Base-by-base conservation (phyloP, 371 early-diverging fungal genomes). In the Mucor indicus region DNA sequence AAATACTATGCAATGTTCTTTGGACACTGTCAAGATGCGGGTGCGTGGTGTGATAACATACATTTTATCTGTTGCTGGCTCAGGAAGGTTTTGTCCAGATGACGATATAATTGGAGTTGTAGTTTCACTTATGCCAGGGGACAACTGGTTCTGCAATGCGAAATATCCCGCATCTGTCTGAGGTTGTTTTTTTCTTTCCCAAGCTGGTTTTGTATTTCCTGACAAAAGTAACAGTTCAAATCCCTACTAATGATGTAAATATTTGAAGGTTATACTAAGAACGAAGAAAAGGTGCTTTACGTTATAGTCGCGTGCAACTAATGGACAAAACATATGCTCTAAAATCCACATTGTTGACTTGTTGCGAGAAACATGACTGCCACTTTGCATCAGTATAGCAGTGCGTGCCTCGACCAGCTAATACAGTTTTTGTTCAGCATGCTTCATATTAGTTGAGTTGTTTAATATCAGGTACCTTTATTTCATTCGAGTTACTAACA, bases 31-130 rank as follows among this genome's bases (percentile, higher is more conserved):
- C 16, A 79, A 55, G 12, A 90, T 77, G 12, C 76, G 69, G 1
- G 90, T 83, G n/a, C 80, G 70, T 0, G 87, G 85, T 3, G 83
- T 85, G n/a, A 90, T 57, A 29, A 74, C 62, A 35, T 65, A 73
- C 31, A 52, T 33, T 35, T 60, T 60, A 15, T 53, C 33, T 13
- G 7, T 20, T 32, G 29, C 13, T 33, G 27, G 25, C 29, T 30
- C 31, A 13, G 17, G 3, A 9, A 16, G 2, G 10, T 21, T 10
- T 1, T 7, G 21, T 35, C 13, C 1, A 21, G 11, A 19, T 31
- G 25, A 36, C 8, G 36, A 15, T 24, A 42, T 10, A 36, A 45
- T 16, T 11, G 44, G n/a, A 11, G 38, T 41, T n/a, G 22, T 31
- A 15, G 46, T 19, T 5, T 29, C n/a, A 13, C 29, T 33, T n/a